Percentiles rank a stretch among this genome's conserved stretches.
Evolutionary conservation across 495 filamentous ascomycete species (phyloP).

Genomic region (Penicillium daleae): DNA sequence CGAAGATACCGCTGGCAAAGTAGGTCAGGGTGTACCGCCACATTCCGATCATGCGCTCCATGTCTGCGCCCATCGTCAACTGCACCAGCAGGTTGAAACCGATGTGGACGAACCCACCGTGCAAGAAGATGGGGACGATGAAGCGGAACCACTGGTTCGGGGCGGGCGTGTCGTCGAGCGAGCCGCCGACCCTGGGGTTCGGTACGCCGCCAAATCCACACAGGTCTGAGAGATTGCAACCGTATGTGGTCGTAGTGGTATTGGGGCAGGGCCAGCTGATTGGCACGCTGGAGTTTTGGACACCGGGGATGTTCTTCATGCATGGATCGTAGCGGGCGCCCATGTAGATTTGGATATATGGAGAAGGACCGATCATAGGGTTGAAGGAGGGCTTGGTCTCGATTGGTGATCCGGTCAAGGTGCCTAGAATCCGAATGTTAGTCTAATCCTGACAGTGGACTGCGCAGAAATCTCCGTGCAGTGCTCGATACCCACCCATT

Average conservation of each 20-base stretch:
- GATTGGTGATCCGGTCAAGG: slow-evolving; percentile 68
- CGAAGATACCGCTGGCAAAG: slow-evolving; percentile 89
- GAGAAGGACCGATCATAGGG: slow-evolving; percentile 93
- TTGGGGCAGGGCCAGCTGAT: slow-evolving; percentile 77
- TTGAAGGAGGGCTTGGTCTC: slow-evolving; percentile 86
- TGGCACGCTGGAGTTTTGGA: slow-evolving; percentile 59
- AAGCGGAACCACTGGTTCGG: slow-evolving; percentile 98
- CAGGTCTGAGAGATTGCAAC: slow-evolving; percentile 74
- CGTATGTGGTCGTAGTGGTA: slow-evolving; percentile 58
- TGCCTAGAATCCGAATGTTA: slow-evolving; percentile 23
- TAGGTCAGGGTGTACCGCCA: slow-evolving; percentile 89
- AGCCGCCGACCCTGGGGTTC: slow-evolving; percentile 52
- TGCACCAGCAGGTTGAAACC: slow-evolving; percentile 93
- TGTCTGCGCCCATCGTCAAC: slow-evolving; percentile 81
- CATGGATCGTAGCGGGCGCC: slow-evolving; percentile 90
- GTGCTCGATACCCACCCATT: slow-evolving; percentile 60
- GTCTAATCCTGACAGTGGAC: neutral
- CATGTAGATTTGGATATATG: slow-evolving; percentile 93
- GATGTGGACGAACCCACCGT: slow-evolving; percentile 92
- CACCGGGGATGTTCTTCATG: slow-evolving; percentile 78
- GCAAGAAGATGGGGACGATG: slow-evolving; percentile 93
- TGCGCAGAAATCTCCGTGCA: neutral
- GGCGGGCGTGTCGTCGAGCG: slow-evolving; percentile 48
- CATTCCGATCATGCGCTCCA: slow-evolving; percentile 85
- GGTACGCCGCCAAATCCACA: slow-evolving; percentile 81